phyloP scores from a whole-genome alignment of 2,329 filamentous ascomycete genomes.

The Ascochyta viciae-villosae region DNA sequence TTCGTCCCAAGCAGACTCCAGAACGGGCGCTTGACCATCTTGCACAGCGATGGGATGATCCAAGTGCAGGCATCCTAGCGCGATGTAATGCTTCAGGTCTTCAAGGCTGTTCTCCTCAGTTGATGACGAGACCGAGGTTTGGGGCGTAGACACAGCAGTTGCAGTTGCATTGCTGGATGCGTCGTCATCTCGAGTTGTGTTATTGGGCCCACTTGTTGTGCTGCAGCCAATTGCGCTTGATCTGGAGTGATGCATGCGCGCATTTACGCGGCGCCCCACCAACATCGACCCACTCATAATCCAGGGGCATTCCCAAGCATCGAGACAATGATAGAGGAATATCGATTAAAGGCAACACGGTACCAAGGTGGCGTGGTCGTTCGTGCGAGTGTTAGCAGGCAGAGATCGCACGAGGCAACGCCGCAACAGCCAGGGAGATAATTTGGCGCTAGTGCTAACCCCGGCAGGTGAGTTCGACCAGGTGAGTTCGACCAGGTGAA shows the following conservation, averaged over 20 bases:
- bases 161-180: background rate
- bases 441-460: constrained; percentile 4
- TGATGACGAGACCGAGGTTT: constrained; percentile 17
- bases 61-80: constrained; percentile 44
- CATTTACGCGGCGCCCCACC: constrained; percentile 2
- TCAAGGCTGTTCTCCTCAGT: constrained; percentile 13
- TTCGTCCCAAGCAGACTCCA: constrained; percentile 33
- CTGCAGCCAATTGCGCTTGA: background rate
- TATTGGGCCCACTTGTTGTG: background rate
- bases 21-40: background rate
- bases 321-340: background rate
- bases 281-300: constrained; percentile 1
- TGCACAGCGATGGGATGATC: constrained; percentile 2
- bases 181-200: background rate
- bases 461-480: background rate
- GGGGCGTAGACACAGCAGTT: constrained; percentile 19
- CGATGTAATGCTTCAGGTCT: constrained; percentile 41
- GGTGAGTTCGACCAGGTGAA: background rate
- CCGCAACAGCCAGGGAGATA: constrained; percentile 12
- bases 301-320: background rate
- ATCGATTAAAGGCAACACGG: no score
- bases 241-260: background rate
- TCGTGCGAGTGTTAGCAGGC: background rate
- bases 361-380: background rate
- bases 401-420: constrained; percentile 10